Percentiles rank a stretch among this genome's conserved stretches.
Evolutionary conservation across 2,329 filamentous ascomycete genomes (phyloP).

Genomic region (Endocalyx cinctus): DNA sequence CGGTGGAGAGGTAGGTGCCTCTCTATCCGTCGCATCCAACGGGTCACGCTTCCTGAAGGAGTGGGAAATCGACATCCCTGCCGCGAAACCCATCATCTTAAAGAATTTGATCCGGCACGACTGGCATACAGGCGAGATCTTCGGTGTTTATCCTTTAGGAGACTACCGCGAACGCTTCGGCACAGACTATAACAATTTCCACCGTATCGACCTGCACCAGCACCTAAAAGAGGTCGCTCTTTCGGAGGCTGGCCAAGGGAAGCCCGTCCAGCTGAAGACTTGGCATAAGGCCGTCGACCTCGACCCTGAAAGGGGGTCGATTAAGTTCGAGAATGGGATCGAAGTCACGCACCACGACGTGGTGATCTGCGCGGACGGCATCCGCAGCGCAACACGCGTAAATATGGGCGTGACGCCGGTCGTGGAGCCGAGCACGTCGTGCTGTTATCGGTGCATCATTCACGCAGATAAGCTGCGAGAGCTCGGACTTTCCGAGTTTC

Average conservation of each 20-base stretch:
- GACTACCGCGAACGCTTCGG: slow-evolving; percentile 65
- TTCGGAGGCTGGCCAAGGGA: neutral
- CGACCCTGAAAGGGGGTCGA: neutral
- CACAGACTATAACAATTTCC: slow-evolving; percentile 60
- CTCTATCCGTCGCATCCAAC: slow-evolving; percentile 64
- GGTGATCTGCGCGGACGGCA: neutral
- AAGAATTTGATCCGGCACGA: slow-evolving; percentile 64
- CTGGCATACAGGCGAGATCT: slow-evolving; percentile 64
- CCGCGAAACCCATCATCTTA: slow-evolving; percentile 62
- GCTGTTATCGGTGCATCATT: slow-evolving; percentile 1
- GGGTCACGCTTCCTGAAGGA: slow-evolving; percentile 66
- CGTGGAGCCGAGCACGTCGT: neutral
- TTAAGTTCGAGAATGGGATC: neutral
- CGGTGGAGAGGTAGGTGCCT: slow-evolving; percentile 63
- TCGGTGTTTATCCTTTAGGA: slow-evolving; percentile 58
- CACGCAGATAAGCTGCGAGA: slow-evolving; percentile 7
- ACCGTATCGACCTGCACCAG: slow-evolving; percentile 47
- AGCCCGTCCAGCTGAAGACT: neutral
- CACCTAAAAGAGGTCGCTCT: neutral
- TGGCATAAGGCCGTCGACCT: neutral
- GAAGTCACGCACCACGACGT: neutral
- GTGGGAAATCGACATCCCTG: slow-evolving; percentile 60
- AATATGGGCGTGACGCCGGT: neutral
- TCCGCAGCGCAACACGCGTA: neutral
- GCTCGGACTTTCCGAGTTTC: slow-evolving; percentile 60